Evolutionary conservation across 495 filamentous ascomycete species (phyloP).

Genomic region (Penicillium mononematosum): DNA sequence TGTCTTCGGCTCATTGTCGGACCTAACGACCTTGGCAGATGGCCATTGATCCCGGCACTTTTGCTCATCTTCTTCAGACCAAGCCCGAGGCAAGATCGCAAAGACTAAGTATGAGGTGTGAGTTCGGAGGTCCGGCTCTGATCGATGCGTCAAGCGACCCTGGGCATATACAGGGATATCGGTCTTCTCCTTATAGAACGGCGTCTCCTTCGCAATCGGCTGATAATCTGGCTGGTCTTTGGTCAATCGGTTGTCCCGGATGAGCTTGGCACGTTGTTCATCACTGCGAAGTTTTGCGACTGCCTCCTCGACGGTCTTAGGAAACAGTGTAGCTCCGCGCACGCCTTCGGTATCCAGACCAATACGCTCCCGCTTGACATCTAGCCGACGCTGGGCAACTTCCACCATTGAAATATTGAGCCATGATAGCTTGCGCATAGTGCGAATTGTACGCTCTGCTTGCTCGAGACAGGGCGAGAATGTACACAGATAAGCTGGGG

Average conservation of each 20-base stretch:
- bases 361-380: constrained; percentile 78
- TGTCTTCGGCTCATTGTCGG: constrained; percentile 38
- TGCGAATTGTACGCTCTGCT: constrained; percentile 75
- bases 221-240: constrained; percentile 6
- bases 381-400: constrained; percentile 69
- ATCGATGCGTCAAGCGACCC: constrained; percentile 72
- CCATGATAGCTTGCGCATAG: constrained; percentile 79
- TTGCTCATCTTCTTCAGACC: constrained; percentile 81
- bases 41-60: constrained; percentile 61
- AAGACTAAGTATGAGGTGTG: constrained; percentile 96
- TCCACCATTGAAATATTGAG: constrained; percentile 91
- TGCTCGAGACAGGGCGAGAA: constrained; percentile 98
- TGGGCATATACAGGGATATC: constrained; percentile 48
- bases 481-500: constrained; percentile 75
- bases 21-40: constrained; percentile 32
- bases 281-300: constrained; percentile 67
- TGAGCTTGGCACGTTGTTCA: constrained; percentile 60
- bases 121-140: constrained; percentile 85
- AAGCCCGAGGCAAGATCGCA: constrained; percentile 80
- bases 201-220: not conserved
- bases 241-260: constrained; percentile 39
- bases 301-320: constrained; percentile 74
- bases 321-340: constrained; percentile 57
- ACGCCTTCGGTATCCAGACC: constrained; percentile 61
- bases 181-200: constrained; percentile 6